These are phyloP conservation scores for Pleoardoris graminearum DNA, from an alignment of 2,329 filamentous ascomycete genomes.

Conservation along the genomic window DNA sequence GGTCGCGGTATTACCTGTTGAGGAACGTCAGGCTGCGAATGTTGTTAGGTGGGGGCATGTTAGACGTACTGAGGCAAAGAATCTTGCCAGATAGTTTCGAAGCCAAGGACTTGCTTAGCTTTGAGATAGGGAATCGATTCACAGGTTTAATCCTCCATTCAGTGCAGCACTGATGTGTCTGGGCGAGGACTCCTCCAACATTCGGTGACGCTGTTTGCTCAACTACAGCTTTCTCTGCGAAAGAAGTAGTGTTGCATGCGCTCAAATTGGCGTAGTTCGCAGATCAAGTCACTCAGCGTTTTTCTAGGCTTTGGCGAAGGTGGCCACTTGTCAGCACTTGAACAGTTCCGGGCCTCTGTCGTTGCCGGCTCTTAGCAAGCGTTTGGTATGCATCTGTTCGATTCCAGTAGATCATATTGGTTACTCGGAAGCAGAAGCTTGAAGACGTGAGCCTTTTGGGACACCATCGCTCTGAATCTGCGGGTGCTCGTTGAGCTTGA, in stretches of 20 bases:
- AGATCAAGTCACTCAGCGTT: too few species aligned
- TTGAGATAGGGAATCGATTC: neutral
- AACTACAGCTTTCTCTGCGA: too few species aligned
- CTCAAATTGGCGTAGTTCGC: too few species aligned
- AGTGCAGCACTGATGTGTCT: conserved; percentile 1
- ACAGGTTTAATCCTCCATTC: conserved; percentile 5
- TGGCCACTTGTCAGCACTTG: too few species aligned
- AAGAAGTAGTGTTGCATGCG: neutral
- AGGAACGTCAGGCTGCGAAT: neutral
- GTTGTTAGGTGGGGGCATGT: neutral
- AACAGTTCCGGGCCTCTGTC: too few species aligned
- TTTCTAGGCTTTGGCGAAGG: neutral
- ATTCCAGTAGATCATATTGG: neutral
- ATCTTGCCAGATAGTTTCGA: conserved; percentile 1
- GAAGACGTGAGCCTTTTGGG: too few species aligned
- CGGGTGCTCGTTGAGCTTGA: neutral
- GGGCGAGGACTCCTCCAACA: conserved; percentile 1
- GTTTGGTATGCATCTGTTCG: too few species aligned
- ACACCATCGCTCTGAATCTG: neutral
- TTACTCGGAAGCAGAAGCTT: too few species aligned
- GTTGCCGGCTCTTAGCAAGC: too few species aligned
- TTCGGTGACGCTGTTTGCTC: conserved; percentile 1
- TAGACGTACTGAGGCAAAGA: conserved; percentile 6
- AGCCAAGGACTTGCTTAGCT: neutral
- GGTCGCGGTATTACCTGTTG: conserved; percentile 2